Evolutionary conservation across 148 eudicot species (phyloP), one percentile per base, ranked within the genome.

Genomic region (Dianthus caryophyllus): DNA sequence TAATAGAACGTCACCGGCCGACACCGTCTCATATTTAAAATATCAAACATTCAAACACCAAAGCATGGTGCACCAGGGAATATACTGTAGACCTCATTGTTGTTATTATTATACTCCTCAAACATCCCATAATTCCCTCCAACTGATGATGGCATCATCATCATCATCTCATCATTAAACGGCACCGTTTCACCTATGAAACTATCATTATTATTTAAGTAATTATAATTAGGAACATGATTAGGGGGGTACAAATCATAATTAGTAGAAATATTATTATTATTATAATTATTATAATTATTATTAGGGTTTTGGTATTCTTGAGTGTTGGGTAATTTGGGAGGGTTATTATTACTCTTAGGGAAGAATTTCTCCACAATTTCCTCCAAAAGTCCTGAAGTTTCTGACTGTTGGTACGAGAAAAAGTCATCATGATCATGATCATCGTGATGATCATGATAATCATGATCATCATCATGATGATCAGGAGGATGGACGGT

Each of bases 321-420:
- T 10, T 67, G 36, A 64, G 51, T 22, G 24, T 51, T n/a, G 39
- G 46, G 17, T n/a, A n/a, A n/a, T 5, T 55, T 58, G 60, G 54
- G 65, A 63, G 75, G 47, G 24, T 61, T 71, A 43, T 1, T n/a
- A n/a, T n/a, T n/a, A n/a, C n/a, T 26, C 62, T 71, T 76, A 62
- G 79, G 79, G 51, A 76, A 61, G 33, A 66, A 76, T 27, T 76
- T 76, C 68, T 76, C 75, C 1, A 76, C 67, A 18, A 76, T 72
- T 30, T 71, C 75, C 22, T 76, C 79, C 15, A 76, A 27, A 17
- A 76, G 72, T 20, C 79, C 79, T 0, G 79, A 76, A 0, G 68
- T 54, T 47, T 62, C 60, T 9, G 79, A 76, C 9, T 31, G 39
- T 25, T 76, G 59, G 16, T 46, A 59, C 51, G 75, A 43, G 21